These are phyloP conservation scores for Phoma sp. DNA, from an alignment of 2,329 filamentous ascomycete species.

Conservation along the genomic window DNA sequence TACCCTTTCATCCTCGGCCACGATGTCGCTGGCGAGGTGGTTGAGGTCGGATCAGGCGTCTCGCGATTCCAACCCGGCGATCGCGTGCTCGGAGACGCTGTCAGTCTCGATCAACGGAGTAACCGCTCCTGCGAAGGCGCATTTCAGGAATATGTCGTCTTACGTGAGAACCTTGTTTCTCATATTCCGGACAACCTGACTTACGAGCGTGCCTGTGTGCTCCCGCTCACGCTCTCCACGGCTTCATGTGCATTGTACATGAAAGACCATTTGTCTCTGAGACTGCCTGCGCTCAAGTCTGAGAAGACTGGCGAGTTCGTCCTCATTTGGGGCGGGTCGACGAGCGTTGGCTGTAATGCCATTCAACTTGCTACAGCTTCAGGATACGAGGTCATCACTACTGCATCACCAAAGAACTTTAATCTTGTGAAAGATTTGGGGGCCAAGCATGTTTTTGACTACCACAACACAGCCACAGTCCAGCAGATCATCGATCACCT, in stretches of 20 bases:
- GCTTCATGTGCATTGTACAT: constrained; percentile 21
- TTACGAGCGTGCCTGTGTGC: constrained; percentile 56
- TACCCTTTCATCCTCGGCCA: constrained; percentile 35
- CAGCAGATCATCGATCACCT: constrained; percentile 44
- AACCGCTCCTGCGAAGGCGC: constrained; percentile 49
- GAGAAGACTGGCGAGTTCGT: constrained; percentile 46
- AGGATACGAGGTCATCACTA: constrained; percentile 53
- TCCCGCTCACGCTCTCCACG: constrained; percentile 32
- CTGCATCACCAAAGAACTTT: constrained; percentile 55
- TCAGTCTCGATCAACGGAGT: constrained; percentile 15
- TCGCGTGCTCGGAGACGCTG: constrained; percentile 46
- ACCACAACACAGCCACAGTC: constrained; percentile 33
- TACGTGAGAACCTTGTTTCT: constrained; percentile 54
- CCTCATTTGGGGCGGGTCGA: constrained; percentile 55
- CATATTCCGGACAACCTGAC: constrained; percentile 56
- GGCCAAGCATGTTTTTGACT: constrained; percentile 57
- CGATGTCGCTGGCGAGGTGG: constrained; percentile 53
- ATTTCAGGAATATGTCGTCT: constrained; percentile 59
- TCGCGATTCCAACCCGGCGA: constrained; percentile 50
- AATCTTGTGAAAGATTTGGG: constrained; percentile 54
- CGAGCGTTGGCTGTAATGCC: constrained; percentile 55
- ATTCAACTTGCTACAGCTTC: constrained; percentile 56
- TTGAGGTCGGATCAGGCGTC: constrained; percentile 50
- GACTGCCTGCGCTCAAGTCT: constrained; percentile 49
- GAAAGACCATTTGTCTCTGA: constrained; percentile 19